Conservation (phyloP, 2,329 filamentous ascomycete genomes). For the Fusarium liriodendri region DNA sequence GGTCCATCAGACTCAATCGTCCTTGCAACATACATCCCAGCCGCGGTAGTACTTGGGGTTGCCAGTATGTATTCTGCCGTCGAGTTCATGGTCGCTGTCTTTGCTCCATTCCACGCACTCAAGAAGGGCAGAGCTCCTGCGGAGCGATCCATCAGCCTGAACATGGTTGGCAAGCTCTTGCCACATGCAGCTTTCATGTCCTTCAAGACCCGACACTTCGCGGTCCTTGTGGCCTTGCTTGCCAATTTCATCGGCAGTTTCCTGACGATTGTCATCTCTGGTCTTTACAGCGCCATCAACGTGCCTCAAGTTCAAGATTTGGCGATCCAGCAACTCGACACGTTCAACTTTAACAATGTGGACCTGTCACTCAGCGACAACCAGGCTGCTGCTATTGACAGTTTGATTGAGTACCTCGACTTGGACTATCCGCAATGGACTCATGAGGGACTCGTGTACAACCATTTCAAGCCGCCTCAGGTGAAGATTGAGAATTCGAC, state of each 20-base stretch:
- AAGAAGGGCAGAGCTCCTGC: slow-evolving; percentile 32
- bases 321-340: slow-evolving; percentile 42
- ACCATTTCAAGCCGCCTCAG: slow-evolving; percentile 22
- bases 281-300: slow-evolving; percentile 44
- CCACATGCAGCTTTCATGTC: slow-evolving; percentile 35
- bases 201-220: slow-evolving; percentile 35
- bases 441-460: slow-evolving; percentile 44
- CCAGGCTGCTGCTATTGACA: slow-evolving; percentile 40
- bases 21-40: slow-evolving; percentile 46
- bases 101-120: slow-evolving; percentile 37
- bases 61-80: slow-evolving; percentile 39
- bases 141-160: slow-evolving; percentile 29
- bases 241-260: slow-evolving; percentile 35
- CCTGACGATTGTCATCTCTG: slow-evolving; percentile 35
- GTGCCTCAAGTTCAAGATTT: slow-evolving; percentile 36
- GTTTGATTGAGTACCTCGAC: slow-evolving; percentile 42
- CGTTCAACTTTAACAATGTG: slow-evolving; percentile 38
- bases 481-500: slow-evolving; percentile 7
- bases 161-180: slow-evolving; percentile 35
- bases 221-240: slow-evolving; percentile 37
- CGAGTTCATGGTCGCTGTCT: slow-evolving; percentile 35
- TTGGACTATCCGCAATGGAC: slow-evolving; percentile 48
- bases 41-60: slow-evolving; percentile 26
- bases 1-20: slow-evolving; percentile 29
- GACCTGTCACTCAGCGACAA: slow-evolving; percentile 37